Conservation (phyloP, 2,329 filamentous ascomycete species). For the Ustilaginoidea virens region DNA sequence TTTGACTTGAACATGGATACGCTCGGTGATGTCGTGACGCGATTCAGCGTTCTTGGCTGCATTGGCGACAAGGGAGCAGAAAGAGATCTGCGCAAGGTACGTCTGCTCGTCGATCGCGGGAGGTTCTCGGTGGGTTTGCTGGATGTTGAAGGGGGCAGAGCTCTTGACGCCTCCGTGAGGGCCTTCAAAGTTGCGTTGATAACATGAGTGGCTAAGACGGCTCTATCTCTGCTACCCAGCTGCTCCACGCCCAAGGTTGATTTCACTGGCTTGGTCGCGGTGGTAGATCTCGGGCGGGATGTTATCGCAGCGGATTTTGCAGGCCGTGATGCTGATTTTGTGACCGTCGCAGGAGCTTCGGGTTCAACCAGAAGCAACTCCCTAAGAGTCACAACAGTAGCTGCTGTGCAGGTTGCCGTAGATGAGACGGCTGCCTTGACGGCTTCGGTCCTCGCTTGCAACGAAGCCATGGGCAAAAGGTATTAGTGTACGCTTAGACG, state of each 20-base stretch:
- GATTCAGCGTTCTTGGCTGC: slow-evolving; percentile 44
- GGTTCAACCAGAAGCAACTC: slow-evolving; percentile 25
- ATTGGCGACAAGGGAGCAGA: slow-evolving; percentile 46
- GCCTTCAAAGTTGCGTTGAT: slow-evolving; percentile 57
- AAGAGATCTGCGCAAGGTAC: slow-evolving; percentile 35
- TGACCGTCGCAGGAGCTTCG: slow-evolving; percentile 11
- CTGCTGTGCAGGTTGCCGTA: slow-evolving; percentile 35
- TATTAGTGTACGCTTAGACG: too few relatives aligned
- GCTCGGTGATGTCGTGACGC: slow-evolving; percentile 37
- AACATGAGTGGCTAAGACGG: slow-evolving; percentile 54
- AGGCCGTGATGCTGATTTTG: slow-evolving; percentile 12
- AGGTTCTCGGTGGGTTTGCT: slow-evolving; percentile 18
- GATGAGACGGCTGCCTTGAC: slow-evolving; percentile 39
- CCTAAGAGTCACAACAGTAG: slow-evolving; percentile 30
- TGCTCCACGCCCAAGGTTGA: slow-evolving; percentile 12
- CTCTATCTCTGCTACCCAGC: slow-evolving; percentile 35
- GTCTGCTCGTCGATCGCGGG: slow-evolving; percentile 20
- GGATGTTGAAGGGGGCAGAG: slow-evolving; percentile 16
- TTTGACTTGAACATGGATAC: slow-evolving; percentile 19
- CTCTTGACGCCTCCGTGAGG: slow-evolving; percentile 50
- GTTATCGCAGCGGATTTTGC: slow-evolving; percentile 11
- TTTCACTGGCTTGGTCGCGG: slow-evolving; percentile 7
- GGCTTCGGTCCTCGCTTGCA: slow-evolving; percentile 28
- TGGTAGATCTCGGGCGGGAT: slow-evolving; percentile 11
- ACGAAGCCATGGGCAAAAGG: slow-evolving; percentile 30